Evolutionary conservation across 2,329 filamentous ascomycete genomes (phyloP).

Genomic region (Pseudopyricularia cyperi): DNA sequence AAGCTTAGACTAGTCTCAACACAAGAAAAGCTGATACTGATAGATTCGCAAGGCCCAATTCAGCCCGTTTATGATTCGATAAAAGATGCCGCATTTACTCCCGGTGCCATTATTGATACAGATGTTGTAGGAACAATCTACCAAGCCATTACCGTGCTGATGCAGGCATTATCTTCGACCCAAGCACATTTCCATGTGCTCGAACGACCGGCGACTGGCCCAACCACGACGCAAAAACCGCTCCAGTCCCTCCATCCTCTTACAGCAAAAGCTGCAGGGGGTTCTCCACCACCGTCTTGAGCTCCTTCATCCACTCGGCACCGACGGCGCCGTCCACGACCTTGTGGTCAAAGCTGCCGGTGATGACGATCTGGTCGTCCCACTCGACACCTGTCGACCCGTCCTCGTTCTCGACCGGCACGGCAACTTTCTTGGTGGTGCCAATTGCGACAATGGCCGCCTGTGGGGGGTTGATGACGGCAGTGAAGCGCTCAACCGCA

Average conservation of each 20-base stretch:
- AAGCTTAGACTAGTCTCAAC: background rate
- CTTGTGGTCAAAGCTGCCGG: slow-evolving; percentile 97
- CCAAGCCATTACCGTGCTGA: background rate
- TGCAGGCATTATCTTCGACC: background rate
- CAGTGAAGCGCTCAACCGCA: slow-evolving; percentile 92
- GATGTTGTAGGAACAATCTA: background rate
- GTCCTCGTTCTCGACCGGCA: slow-evolving; percentile 76
- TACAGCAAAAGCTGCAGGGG: slow-evolving; percentile 85
- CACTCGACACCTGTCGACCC: slow-evolving; percentile 65
- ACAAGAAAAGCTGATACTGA: slow-evolving; percentile 5
- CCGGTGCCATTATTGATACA: slow-evolving; percentile 3
- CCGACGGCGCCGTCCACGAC: slow-evolving; percentile 94
- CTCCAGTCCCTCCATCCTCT: background rate
- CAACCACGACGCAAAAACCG: background rate
- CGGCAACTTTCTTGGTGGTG: slow-evolving; percentile 86
- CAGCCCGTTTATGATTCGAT: background rate
- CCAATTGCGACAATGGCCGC: slow-evolving; percentile 90
- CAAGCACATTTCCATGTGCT: background rate
- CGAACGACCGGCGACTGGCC: background rate
- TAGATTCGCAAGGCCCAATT: background rate
- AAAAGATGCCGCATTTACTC: background rate
- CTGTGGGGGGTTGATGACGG: slow-evolving; percentile 98
- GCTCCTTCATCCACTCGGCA: slow-evolving; percentile 88
- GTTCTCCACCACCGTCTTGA: slow-evolving; percentile 98
- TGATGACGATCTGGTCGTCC: slow-evolving; percentile 95